phyloP scores from a whole-genome alignment of 176 grass and related monocot species.

The Aegilops umbellulata region DNA sequence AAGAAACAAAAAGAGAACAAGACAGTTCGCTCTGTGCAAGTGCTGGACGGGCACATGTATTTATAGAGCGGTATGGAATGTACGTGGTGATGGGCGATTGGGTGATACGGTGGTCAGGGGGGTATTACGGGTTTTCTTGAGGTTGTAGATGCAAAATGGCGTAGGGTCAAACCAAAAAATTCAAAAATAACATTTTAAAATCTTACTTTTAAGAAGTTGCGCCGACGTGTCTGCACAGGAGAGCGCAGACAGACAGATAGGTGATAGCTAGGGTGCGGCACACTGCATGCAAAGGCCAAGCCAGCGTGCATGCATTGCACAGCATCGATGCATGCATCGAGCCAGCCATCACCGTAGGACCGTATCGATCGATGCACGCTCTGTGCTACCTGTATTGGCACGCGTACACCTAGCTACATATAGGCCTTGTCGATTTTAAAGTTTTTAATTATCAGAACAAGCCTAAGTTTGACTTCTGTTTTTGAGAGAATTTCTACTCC shows the following conservation, averaged over 20 bases:
- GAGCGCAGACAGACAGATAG: conserved; percentile 12
- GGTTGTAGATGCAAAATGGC: background rate
- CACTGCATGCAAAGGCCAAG: background rate
- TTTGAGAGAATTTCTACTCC: too few relatives aligned
- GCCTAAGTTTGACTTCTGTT: too few relatives aligned
- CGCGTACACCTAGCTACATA: conserved; percentile 3
- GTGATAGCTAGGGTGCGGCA: conserved; percentile 27
- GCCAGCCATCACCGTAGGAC: background rate
- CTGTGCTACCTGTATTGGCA: background rate
- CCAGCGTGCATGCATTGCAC: background rate
- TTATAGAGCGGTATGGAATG: conserved; percentile 32
- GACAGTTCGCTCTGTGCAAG: background rate
- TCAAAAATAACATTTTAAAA: background rate
- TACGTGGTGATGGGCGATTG: background rate
- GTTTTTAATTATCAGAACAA: too few relatives aligned
- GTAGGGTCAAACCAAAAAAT: background rate
- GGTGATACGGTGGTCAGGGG: background rate
- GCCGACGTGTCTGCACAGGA: conserved; percentile 19
- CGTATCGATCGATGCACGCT: conserved; percentile 20
- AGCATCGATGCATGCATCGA: background rate
- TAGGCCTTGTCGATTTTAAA: background rate
- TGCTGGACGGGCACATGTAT: background rate
- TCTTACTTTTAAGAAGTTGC: background rate
- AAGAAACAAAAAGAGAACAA: background rate
- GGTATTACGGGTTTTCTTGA: background rate